phyloP scores from a whole-genome alignment of 2,329 filamentous ascomycete species.

The Colletotrichum cereale region DNA sequence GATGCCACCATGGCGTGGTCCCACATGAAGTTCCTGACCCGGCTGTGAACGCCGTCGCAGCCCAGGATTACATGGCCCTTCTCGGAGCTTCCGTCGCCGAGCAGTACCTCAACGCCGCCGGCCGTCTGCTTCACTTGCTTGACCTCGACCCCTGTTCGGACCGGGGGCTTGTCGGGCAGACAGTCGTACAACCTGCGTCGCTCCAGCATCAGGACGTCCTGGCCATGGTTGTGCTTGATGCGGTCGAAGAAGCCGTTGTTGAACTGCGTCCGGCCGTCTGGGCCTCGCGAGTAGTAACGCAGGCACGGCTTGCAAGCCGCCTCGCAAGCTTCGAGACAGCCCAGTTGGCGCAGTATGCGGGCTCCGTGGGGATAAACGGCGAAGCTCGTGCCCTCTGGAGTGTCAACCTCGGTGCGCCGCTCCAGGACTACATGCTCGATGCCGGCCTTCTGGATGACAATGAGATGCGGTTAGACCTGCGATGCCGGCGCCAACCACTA shows the following conservation, averaged over 20 bases:
- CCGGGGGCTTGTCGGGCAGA: not conserved
- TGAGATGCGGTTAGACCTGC: too few species aligned
- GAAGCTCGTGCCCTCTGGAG: not conserved
- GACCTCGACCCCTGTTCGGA: not conserved
- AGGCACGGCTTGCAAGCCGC: not conserved
- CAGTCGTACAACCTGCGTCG: not conserved
- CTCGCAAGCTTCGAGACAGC: not conserved
- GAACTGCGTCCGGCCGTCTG: not conserved
- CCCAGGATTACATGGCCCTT: not conserved
- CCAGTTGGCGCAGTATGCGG: slow-evolving; percentile 3
- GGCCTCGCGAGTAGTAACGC: not conserved
- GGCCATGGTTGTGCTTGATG: slow-evolving; percentile 1
- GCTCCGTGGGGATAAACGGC: slow-evolving; percentile 2
- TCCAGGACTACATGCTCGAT: too few species aligned
- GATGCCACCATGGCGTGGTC: too few species aligned
- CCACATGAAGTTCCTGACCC: too few species aligned
- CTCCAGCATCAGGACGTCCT: not conserved
- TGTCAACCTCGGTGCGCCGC: too few species aligned
- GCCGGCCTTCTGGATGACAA: too few species aligned
- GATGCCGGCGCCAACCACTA: too few species aligned
- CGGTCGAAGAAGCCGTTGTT: slow-evolving; percentile 3
- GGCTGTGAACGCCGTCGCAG: not conserved
- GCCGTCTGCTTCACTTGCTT: not conserved
- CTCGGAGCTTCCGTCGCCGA: not conserved
- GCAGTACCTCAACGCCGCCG: not conserved